Evolutionary conservation across 768 basidiomycete genomes (phyloP), one percentile per base, ranked within the genome.

Genomic region (Ramaria sp.): DNA sequence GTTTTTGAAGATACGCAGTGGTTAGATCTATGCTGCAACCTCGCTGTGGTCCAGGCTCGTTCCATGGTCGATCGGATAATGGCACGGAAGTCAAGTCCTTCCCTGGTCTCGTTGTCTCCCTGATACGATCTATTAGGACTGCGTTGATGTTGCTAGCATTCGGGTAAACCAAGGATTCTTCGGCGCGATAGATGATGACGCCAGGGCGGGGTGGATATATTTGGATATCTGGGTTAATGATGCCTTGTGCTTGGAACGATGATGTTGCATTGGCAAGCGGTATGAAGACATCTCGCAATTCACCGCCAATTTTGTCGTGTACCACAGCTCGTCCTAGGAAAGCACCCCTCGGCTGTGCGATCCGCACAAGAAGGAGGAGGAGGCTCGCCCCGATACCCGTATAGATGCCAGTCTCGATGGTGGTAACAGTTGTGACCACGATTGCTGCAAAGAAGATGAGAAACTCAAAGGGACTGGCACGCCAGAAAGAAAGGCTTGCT

Each of bases 401-500:
- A 69, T 93, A 93, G 64, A 93, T 91, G 20, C 94, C 94, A 56
- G 91, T 77, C 70, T 98, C 96, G 63, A 98, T 94, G 22, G 83
- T 80, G 20, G 88, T 84, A 74, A 98, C 97, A 50, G 98, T 69
- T 9, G 92, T 93, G 63, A 91, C 83, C 45, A 95, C 71, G 19
- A 95, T 92, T 17, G 89, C 88, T 0, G 90, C 91, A 27, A 72
- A 64, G 83, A 87, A 95, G 65, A 95, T 93, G 63, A 93, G 33
- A 71, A 89, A 93, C 65, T 99, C 96, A 51, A 97, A 71, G 0
- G 96, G 96, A 0, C 88, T 89, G 22, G 95, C 83, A 27, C 90
- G 82, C 96, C 96, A 99, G 77, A 84, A 99, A 2, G 79, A 77
- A 70, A 86, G 97, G 13, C 88, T 84, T 69, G 88, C 73, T 48